Base-by-base conservation (phyloP, 2,329 filamentous ascomycete genomes). In the Pseudocercospora crystallina region DNA sequence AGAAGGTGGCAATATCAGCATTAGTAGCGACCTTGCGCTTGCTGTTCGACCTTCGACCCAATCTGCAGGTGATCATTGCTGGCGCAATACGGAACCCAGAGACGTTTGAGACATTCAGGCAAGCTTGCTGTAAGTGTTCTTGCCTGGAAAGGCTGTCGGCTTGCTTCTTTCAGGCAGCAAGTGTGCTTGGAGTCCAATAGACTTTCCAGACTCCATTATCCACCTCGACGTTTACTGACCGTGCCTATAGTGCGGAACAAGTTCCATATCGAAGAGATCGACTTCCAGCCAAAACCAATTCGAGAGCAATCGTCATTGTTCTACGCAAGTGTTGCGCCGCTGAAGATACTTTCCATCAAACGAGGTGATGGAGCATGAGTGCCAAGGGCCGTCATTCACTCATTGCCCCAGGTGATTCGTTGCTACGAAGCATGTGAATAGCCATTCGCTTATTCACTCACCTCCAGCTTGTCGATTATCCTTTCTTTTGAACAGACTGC, bases 41-140 rank as follows among this genome's bases (percentile, higher is more conserved):
- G 43, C 71, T 90, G 10, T 80, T 87, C 42, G 72, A 73, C 1
- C 63, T 83, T 47, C 81, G 82, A 55, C 78, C 82, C 2, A 63
- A 65, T 0, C 73, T 83, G 11, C 72, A 80, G 39, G 79, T 88
- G 32, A 71, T 90, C 39, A 84, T 91, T 51, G 80, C 86, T 3
- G 84, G 84, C 13, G 85, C 87, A 0, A 80, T 90, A 57, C 77
- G 89, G 54, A 90, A 90, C 60, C 74, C 78, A 51, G 74, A 80
- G 51, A 91, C 88, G 0, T 87, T 87, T 62, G 75, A 80, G 54
- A 73, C 73, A 5, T 90, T 91, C 65, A 62, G 82, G 54, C 71
- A 76, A 17, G 77, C 75, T 43, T 88, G 86, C 67, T 69, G 76
- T 70, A 69, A 69, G 65, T 75, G 8, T 8, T 37, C 8, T 17